Evolutionary conservation across 441 rosid species (phyloP).

Genomic region (Croton setiger): DNA sequence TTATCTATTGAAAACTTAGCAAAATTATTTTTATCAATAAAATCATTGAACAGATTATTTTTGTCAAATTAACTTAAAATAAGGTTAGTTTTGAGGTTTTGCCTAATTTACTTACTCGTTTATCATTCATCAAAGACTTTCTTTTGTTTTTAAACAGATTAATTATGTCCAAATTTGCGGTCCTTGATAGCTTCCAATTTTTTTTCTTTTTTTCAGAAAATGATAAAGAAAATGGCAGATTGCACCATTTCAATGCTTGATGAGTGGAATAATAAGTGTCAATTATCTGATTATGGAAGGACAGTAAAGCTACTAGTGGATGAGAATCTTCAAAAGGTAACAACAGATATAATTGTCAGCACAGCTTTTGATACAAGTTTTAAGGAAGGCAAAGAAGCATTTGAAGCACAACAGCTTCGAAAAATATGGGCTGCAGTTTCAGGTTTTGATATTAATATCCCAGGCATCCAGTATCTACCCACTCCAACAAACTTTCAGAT

Average conservation of each 20-base stretch:
- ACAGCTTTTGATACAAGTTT: conserved; percentile 47
- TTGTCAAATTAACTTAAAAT: background rate
- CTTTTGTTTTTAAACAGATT: too few relatives aligned
- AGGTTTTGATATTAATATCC: conserved; percentile 26
- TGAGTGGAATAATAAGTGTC: conserved; percentile 27
- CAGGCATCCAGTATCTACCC: conserved; percentile 51
- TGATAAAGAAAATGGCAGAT: conserved; percentile 28
- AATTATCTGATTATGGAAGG: background rate
- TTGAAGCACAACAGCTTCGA: conserved; percentile 28
- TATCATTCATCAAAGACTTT: too few relatives aligned
- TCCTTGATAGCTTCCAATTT: too few relatives aligned
- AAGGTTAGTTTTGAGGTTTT: too few relatives aligned
- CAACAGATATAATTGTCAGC: conserved; percentile 37
- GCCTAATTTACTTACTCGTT: too few relatives aligned
- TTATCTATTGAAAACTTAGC: too few relatives aligned
- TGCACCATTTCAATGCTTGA: conserved; percentile 29
- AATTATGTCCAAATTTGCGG: background rate
- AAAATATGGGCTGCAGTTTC: conserved; percentile 15
- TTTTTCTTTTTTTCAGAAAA: too few relatives aligned
- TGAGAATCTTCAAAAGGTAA: conserved; percentile 27
- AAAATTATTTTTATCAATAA: too few relatives aligned
- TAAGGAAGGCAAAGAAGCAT: conserved; percentile 24
- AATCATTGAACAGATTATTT: too few relatives aligned
- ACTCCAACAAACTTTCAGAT: conserved; percentile 31
- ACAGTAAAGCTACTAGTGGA: conserved; percentile 18